Evolutionary conservation across 1,139 yeast genomes (phyloP).

Genomic region (Suhomyces kunorum): DNA sequence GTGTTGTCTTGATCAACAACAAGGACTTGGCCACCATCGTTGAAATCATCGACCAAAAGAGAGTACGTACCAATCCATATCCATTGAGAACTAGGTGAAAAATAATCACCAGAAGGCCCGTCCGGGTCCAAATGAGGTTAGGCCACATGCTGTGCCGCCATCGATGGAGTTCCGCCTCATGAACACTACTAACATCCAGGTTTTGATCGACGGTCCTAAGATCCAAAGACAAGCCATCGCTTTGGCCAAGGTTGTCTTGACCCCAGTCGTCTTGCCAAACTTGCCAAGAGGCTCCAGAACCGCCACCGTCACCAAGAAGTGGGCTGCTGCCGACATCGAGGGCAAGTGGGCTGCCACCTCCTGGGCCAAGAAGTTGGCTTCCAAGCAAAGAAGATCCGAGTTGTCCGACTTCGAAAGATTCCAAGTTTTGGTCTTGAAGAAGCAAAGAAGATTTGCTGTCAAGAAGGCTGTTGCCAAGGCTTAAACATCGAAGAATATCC

Average conservation of each 20-base stretch:
- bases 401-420: constrained; percentile 98
- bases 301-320: constrained; percentile 82
- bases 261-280: constrained; percentile 81
- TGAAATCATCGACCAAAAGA: constrained; percentile 98
- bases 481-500: constrained; percentile 22
- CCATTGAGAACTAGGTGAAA: constrained; percentile 5
- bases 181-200: constrained; percentile 40
- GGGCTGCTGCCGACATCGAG: constrained; percentile 88
- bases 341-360: constrained; percentile 90
- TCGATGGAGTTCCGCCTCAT: too few species aligned
- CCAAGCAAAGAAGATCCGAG: constrained; percentile 88
- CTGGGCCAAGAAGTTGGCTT: constrained; percentile 98
- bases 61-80: constrained; percentile 60
- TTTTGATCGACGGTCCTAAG: constrained; percentile 94
- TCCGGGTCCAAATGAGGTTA: too few species aligned
- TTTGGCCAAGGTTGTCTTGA: constrained; percentile 86
- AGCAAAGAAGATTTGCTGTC: constrained; percentile 94
- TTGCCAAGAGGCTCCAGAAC: constrained; percentile 96
- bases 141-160: too few species aligned
- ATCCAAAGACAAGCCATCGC: constrained; percentile 91
- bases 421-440: constrained; percentile 97
- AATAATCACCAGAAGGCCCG: not conserved
- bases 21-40: constrained; percentile 88
- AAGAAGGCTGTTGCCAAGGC: constrained; percentile 60
- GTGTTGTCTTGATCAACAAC: constrained; percentile 90